Evolutionary conservation across 352 stramenopile genomes (phyloP).

Genomic region (Globisporangium iwayamae): DNA sequence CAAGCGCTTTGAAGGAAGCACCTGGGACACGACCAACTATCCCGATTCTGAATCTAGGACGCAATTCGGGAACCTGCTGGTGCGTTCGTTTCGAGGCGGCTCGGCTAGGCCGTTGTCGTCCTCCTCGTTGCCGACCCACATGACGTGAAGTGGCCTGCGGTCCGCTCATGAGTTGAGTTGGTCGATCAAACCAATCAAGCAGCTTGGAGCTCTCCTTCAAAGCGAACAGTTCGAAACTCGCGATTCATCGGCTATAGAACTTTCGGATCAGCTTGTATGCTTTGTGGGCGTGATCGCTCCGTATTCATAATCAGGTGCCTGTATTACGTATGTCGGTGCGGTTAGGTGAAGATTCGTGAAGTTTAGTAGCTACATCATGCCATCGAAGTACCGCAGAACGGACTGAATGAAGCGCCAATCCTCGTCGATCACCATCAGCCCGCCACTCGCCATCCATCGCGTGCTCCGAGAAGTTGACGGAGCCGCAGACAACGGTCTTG

Average conservation of each 20-base stretch:
- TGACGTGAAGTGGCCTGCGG: background rate
- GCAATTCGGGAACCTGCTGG: background rate
- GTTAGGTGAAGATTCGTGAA: conserved; percentile 31
- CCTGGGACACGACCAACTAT: background rate
- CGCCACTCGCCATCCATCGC: no score
- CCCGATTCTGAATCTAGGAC: background rate
- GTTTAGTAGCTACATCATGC: no score
- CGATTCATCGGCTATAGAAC: background rate
- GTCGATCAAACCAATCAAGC: background rate
- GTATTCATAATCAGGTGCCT: background rate
- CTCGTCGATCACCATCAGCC: no score
- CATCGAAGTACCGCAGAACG: no score
- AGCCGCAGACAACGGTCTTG: no score
- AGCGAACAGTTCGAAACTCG: background rate
- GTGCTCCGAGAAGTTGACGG: no score
- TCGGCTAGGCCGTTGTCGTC: no score
- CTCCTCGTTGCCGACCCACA: no score
- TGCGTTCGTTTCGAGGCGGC: no score
- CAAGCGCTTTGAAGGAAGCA: background rate
- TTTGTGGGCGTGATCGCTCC: background rate
- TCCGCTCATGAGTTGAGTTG: background rate
- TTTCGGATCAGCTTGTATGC: background rate
- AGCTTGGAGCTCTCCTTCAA: background rate
- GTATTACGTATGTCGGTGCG: conserved; percentile 5
- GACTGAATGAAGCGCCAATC: no score